Conservation (phyloP, 1,139 yeast genomes). For the Yamadazyma atmosphaerica region DNA sequence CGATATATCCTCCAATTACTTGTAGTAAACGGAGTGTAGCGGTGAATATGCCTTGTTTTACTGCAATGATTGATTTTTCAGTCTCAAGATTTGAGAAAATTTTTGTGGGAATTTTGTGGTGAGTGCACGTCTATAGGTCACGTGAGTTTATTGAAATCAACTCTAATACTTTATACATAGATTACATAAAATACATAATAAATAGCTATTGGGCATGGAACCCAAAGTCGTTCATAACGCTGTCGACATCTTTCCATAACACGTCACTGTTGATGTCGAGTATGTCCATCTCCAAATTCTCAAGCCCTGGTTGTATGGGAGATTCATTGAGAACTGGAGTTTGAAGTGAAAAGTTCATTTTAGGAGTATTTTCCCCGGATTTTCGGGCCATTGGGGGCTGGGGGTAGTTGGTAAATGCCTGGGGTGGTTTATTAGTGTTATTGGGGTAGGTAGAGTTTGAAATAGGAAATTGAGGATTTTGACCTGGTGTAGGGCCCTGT, state of each 20-base stretch:
- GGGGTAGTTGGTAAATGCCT: no score
- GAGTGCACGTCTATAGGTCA: background rate
- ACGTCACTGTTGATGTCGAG: constrained; percentile 55
- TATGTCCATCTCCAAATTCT: constrained; percentile 32
- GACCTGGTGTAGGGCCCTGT: no score
- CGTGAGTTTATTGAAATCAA: no score
- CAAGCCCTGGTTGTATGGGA: constrained; percentile 32
- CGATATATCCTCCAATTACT: no score
- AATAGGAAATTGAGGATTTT: no score
- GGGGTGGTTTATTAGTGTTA: no score
- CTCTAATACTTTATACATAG: background rate
- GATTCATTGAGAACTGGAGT: constrained; percentile 27
- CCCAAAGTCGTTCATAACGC: constrained; percentile 93
- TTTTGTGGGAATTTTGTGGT: no score
- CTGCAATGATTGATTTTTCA: no score
- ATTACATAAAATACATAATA: constrained; percentile 2
- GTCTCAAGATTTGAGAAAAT: constrained; percentile 12
- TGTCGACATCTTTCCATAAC: constrained; percentile 87
- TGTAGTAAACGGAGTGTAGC: no score
- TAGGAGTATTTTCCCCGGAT: constrained; percentile 1
- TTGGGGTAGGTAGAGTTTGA: no score
- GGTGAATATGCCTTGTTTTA: no score
- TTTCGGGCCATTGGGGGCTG: no score
- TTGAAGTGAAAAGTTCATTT: constrained; percentile 7
- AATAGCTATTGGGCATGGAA: constrained; percentile 49